A percentile compares a stretch with the other conserved stretches of the same genome.
Evolutionary conservation across 805 yeast genomes (phyloP).

Genomic region (Yarrowia sp.): DNA sequence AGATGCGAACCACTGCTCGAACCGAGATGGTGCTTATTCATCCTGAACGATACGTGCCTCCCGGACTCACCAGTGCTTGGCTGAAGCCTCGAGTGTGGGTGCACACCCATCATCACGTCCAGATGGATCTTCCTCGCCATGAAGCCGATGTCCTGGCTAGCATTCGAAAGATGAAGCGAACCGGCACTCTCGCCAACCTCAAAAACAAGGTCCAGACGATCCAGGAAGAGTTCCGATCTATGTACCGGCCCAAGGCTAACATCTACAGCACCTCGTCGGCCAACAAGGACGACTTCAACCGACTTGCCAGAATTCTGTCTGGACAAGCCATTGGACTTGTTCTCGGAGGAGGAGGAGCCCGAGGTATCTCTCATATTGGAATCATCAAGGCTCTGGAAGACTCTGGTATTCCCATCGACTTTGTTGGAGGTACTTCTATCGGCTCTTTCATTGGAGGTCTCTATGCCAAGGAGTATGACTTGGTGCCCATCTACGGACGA

Average conservation of each 20-base stretch:
- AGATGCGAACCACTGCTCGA: conserved; percentile 81
- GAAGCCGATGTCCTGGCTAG: conserved; percentile 43
- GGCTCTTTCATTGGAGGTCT: conserved; percentile 96
- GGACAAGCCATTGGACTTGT: conserved; percentile 95
- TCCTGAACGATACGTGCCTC: conserved; percentile 78
- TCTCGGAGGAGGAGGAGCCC: conserved; percentile 97
- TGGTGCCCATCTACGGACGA: conserved; percentile 89
- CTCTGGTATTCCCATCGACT: conserved; percentile 89
- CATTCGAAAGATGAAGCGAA: conserved; percentile 40
- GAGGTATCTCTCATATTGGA: conserved; percentile 93
- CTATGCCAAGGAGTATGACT: conserved; percentile 89
- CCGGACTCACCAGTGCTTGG: conserved; percentile 88
- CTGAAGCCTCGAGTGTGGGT: conserved; percentile 87
- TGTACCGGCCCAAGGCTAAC: conserved; percentile 45
- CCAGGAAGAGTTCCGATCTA: conserved; percentile 48
- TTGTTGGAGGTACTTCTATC: conserved; percentile 95
- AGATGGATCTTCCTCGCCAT: conserved; percentile 54
- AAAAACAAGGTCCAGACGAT: conserved; percentile 49
- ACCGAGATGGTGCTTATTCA: conserved; percentile 87
- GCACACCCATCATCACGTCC: conserved; percentile 90
- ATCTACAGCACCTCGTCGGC: conserved; percentile 51
- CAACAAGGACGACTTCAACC: conserved; percentile 79
- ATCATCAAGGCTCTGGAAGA: conserved; percentile 89
- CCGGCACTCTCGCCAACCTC: conserved; percentile 43
- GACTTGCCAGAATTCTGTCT: conserved; percentile 86